phyloP scores from a whole-genome alignment of 139 green algal species.

The Spirogloea muscicola region DNA sequence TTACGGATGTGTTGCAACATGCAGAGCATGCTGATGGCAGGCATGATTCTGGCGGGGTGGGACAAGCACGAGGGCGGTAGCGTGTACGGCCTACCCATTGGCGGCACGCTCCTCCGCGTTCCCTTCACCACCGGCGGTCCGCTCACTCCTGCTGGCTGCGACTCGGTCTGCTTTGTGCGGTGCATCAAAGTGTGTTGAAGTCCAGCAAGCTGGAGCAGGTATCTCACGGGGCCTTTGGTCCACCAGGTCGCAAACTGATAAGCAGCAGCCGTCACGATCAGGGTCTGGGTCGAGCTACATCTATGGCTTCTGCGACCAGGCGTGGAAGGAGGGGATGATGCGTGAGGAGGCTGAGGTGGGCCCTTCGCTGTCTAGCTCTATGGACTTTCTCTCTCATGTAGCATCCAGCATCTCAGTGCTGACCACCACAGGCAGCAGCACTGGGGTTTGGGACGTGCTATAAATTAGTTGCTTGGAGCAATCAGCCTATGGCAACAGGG shows the following conservation, averaged over 20 bases:
- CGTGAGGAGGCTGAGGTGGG: conserved; percentile 41
- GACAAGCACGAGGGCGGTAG: conserved; percentile 69
- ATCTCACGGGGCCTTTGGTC: background rate
- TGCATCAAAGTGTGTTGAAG: background rate
- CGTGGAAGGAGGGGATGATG: conserved; percentile 37
- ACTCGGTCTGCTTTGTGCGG: background rate
- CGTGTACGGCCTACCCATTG: conserved; percentile 52
- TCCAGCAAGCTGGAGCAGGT: background rate
- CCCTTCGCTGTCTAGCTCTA: background rate
- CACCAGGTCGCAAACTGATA: background rate
- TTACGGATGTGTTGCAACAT: conserved; percentile 75
- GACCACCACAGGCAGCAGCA: no score
- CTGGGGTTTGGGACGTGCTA: no score
- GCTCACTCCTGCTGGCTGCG: background rate
- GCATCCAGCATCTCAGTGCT: no score
- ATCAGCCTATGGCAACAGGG: no score
- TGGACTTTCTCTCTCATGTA: no score
- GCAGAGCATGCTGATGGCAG: conserved; percentile 81
- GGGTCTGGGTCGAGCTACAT: conserved; percentile 47
- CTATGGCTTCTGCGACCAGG: conserved; percentile 42
- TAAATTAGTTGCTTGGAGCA: no score
- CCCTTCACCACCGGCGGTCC: conserved; percentile 50
- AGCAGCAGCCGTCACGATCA: background rate
- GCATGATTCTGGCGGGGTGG: conserved; percentile 92
- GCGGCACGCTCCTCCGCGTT: conserved; percentile 48